Base-by-base conservation (phyloP, 495 filamentous ascomycete species). In the Xylaria intraflava region DNA sequence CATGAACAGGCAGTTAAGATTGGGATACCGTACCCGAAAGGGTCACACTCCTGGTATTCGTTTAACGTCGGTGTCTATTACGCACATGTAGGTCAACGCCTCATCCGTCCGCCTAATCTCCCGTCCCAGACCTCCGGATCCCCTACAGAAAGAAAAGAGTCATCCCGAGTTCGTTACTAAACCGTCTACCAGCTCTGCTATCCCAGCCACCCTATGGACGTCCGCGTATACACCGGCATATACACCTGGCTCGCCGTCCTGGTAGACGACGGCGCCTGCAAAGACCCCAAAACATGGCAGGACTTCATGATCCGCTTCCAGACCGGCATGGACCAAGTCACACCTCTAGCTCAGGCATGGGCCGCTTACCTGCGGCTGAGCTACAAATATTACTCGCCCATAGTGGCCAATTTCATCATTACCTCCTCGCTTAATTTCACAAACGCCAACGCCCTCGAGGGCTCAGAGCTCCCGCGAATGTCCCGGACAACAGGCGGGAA, bases 171-270 rank as follows among this genome's bases (percentile, higher is more conserved):
- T 8, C 3, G 16, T 29, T 33, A 33, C 19, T 44, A 30, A 52
- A 52, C 17, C 1, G 19, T 9, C 8, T n/a, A 6, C 23, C 22
- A 60, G 58, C 53, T 42, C 6, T 60, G 58, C n/a, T 41, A 53
- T 19, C 52, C 53, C 2, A 49, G 46, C 12, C 58, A 60, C 16
- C 58, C 58, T 2, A 14, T 60, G 0, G 48, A 60, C 10, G 49
- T 57, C n/a, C 48, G 55, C 10, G 22, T 60, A 11, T 53, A 60
- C 30, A 38, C 52, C 35, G 58, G 58, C n/a, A 46, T 60, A 22
- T 60, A 35, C 24, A 56, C 58, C 14, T 60, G 58, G 58, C 27
- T 60, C 6, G 48, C 47, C 11, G 36, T 52, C n/a, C n/a, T 56
- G 24, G 43, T 60, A 11, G 58, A 60, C 20, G 53, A 60, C 24